Evolutionary conservation across 768 basidiomycete genomes (phyloP).

Genomic region (Tricholoma sp.): DNA sequence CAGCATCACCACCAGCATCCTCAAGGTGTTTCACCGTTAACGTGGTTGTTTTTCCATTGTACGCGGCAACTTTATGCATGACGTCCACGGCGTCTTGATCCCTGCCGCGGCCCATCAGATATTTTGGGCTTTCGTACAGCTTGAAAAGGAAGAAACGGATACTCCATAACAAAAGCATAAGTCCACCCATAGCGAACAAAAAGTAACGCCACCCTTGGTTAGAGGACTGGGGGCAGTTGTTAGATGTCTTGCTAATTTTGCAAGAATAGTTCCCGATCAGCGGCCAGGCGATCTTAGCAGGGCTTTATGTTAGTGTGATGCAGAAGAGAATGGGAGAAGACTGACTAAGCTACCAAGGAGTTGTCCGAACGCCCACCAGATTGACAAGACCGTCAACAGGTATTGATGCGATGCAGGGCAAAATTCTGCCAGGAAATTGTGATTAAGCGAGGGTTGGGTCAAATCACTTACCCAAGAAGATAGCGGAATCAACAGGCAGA

Average conservation of each 20-base stretch:
- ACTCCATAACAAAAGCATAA: slow-evolving; percentile 59
- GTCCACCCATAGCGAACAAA: slow-evolving; percentile 65
- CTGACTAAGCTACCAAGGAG: slow-evolving; percentile 45
- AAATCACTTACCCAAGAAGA: slow-evolving; percentile 56
- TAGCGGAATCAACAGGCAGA: slow-evolving; percentile 69
- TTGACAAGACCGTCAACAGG: slow-evolving; percentile 65
- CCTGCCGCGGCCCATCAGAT: slow-evolving; percentile 61
- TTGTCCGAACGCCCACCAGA: slow-evolving; percentile 81
- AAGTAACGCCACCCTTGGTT: slow-evolving; percentile 79
- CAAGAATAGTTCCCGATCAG: slow-evolving; percentile 69
- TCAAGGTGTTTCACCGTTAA: slow-evolving; percentile 50
- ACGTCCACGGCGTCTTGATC: slow-evolving; percentile 60
- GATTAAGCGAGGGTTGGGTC: background rate
- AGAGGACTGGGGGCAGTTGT: slow-evolving; percentile 37
- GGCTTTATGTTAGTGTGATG: background rate
- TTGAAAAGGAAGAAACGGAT: slow-evolving; percentile 65
- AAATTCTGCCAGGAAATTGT: slow-evolving; percentile 43
- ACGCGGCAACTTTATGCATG: slow-evolving; percentile 54
- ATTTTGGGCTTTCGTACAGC: slow-evolving; percentile 68
- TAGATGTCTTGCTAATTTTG: slow-evolving; percentile 20
- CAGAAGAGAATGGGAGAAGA: background rate
- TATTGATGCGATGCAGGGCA: slow-evolving; percentile 71
- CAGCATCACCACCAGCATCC: slow-evolving; percentile 13
- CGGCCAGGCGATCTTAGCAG: slow-evolving; percentile 62
- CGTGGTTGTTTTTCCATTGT: slow-evolving; percentile 47